Evolutionary conservation across 495 filamentous ascomycete genomes (phyloP).

Genomic region (Thermochaetoides thermophila): DNA sequence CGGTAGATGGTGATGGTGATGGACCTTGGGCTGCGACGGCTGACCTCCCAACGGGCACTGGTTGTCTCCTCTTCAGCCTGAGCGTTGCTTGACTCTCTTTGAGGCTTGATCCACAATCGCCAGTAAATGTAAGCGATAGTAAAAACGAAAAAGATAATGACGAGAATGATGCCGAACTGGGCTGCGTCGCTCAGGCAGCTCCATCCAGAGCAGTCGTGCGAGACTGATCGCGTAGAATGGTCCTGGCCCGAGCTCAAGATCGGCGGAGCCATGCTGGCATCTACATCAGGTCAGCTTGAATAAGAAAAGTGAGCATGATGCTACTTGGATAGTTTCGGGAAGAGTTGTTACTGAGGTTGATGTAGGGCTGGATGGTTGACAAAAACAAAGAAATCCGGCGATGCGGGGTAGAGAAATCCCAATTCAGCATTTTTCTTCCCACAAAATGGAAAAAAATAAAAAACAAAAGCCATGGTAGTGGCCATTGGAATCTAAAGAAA

Average conservation of each 20-base stretch:
- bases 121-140: constrained; percentile 1
- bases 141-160: background rate
- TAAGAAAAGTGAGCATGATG: too few species aligned
- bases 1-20: constrained; percentile 6
- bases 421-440: too few species aligned
- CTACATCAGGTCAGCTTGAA: too few species aligned
- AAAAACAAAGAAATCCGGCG: too few species aligned
- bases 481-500: too few species aligned
- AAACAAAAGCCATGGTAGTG: too few species aligned
- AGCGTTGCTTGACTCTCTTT: background rate
- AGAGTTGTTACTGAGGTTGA: background rate
- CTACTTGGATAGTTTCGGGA: too few species aligned
- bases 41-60: background rate
- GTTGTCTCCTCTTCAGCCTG: background rate
- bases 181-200: constrained; percentile 7
- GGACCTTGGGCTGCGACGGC: background rate
- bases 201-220: constrained; percentile 8
- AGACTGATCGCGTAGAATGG: background rate
- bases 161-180: constrained; percentile 10
- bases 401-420: too few species aligned
- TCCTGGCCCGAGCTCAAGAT: too few species aligned
- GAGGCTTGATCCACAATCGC: constrained; percentile 1
- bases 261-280: constrained; percentile 1
- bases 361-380: background rate
- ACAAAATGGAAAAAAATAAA: too few species aligned